Conservation (phyloP, 2,329 filamentous ascomycete species). For the Beauveria sp. region DNA sequence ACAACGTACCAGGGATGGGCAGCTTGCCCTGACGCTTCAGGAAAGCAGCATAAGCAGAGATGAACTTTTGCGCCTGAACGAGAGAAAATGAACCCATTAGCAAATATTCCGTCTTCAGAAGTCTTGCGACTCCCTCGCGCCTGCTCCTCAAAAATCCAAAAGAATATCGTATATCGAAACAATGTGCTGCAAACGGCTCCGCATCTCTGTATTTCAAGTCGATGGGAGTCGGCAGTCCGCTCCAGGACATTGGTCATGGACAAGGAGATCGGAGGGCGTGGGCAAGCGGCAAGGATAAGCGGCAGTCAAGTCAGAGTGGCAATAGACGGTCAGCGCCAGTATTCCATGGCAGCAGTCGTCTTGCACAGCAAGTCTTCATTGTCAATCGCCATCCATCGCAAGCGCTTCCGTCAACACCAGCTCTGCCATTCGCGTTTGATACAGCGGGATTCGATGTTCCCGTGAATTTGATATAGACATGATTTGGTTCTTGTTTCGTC, state of each 20-base stretch:
- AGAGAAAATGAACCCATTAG: constrained; percentile 46
- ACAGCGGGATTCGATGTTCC: background rate
- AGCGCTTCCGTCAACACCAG: background rate
- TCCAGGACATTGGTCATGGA: constrained; percentile 10
- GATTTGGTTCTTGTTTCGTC: background rate
- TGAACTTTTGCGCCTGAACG: constrained; percentile 77
- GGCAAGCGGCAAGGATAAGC: background rate
- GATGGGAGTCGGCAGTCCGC: background rate
- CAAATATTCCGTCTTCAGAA: constrained; percentile 67
- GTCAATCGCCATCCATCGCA: background rate
- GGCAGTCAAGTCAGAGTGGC: too few relatives aligned
- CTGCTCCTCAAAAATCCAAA: constrained; percentile 43
- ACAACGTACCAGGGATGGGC: constrained; percentile 70
- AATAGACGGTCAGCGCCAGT: background rate
- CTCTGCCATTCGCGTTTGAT: constrained; percentile 8
- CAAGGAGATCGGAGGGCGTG: constrained; percentile 8
- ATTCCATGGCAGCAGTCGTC: background rate
- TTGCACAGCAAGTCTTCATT: background rate
- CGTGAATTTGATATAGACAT: background rate
- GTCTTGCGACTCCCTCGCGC: constrained; percentile 66
- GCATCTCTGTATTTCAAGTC: constrained; percentile 2
- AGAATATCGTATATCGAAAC: background rate
- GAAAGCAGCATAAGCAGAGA: constrained; percentile 77
- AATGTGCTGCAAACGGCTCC: background rate
- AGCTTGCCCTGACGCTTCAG: constrained; percentile 93